A percentile compares a stretch with the other conserved stretches of the same genome.
Conservation (phyloP, 2,329 filamentous ascomycete genomes). For the Grosmannia penicillata region DNA sequence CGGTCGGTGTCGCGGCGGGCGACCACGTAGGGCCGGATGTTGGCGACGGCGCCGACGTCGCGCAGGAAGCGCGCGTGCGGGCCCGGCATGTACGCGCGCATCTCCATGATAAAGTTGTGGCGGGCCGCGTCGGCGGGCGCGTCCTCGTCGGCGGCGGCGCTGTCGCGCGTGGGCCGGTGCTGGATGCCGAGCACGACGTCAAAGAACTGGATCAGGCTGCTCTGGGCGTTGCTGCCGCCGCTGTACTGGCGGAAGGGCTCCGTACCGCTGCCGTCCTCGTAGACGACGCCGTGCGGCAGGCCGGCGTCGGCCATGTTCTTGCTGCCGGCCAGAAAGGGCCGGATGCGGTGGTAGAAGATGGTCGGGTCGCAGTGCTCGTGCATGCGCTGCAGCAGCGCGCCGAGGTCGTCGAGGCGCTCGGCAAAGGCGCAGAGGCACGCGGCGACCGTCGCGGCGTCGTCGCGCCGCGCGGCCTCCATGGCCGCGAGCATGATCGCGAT, state of each 20-base stretch:
- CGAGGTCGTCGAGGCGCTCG: constrained; percentile 76
- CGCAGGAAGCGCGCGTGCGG: constrained; percentile 79
- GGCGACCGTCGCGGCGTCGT: constrained; percentile 57
- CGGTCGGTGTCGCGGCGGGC: constrained; percentile 36
- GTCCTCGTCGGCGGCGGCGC: constrained; percentile 15
- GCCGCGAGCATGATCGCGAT: constrained; percentile 81
- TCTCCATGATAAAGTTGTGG: constrained; percentile 92
- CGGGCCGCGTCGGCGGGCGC: constrained; percentile 15
- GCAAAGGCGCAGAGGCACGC: constrained; percentile 69
- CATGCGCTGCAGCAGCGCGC: constrained; percentile 67
- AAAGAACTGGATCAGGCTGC: constrained; percentile 94
- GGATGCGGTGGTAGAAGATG: constrained; percentile 89
- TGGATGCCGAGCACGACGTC: constrained; percentile 82
- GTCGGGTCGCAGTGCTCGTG: constrained; percentile 90
- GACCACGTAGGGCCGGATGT: constrained; percentile 75
- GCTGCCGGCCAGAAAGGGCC: constrained; percentile 89
- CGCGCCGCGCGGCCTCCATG: constrained; percentile 60
- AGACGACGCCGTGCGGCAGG: constrained; percentile 72
- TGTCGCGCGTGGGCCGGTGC: constrained; percentile 70
- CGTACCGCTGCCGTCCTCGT: constrained; percentile 61
- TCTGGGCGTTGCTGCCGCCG: constrained; percentile 93
- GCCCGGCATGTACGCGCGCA: constrained; percentile 95
- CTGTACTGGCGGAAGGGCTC: constrained; percentile 69
- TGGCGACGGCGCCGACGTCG: constrained; percentile 64
- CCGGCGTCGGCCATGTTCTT: constrained; percentile 96